Percentiles rank a stretch among this genome's conserved stretches.
phyloP scores from a whole-genome alignment of 1,139 yeast species.

The Zygosaccharomyces pseudobailii region DNA sequence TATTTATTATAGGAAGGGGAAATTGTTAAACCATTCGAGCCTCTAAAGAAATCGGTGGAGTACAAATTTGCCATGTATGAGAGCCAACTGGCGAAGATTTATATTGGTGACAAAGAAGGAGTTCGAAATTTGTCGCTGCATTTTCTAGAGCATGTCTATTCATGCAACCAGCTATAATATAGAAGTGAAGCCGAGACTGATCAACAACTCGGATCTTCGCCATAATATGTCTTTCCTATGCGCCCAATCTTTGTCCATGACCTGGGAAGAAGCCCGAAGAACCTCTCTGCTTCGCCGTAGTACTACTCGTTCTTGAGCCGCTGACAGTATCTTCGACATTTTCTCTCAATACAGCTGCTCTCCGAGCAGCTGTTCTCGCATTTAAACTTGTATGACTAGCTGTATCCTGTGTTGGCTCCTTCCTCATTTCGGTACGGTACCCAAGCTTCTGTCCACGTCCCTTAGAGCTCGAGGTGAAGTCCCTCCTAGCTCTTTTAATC shows the following conservation, averaged over 20 bases:
- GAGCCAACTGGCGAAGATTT: neutral
- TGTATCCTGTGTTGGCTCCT: slow-evolving; percentile 13
- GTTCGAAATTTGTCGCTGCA: neutral
- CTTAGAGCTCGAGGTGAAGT: slow-evolving; percentile 2
- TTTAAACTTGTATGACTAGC: slow-evolving; percentile 11
- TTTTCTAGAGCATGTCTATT: neutral
- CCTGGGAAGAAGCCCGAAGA: slow-evolving; percentile 10
- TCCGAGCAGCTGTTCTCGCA: neutral
- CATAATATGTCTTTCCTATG: neutral
- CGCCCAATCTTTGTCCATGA: slow-evolving; percentile 12
- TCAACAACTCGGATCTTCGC: neutral
- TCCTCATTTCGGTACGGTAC: neutral
- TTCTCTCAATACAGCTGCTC: neutral
- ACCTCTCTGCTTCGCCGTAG: neutral
- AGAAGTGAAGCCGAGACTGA: neutral
- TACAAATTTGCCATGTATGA: neutral
- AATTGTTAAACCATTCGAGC: no score
- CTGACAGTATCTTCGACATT: neutral
- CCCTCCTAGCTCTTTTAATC: slow-evolving; percentile 12
- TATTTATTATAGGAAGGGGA: no score
- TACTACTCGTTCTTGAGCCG: neutral
- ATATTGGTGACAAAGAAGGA: no score
- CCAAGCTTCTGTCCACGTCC: slow-evolving; percentile 10
- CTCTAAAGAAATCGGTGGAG: no score
- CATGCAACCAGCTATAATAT: neutral